Evolutionary conservation across 2,329 filamentous ascomycete genomes (phyloP).

Genomic region (Talaromyces sp.): DNA sequence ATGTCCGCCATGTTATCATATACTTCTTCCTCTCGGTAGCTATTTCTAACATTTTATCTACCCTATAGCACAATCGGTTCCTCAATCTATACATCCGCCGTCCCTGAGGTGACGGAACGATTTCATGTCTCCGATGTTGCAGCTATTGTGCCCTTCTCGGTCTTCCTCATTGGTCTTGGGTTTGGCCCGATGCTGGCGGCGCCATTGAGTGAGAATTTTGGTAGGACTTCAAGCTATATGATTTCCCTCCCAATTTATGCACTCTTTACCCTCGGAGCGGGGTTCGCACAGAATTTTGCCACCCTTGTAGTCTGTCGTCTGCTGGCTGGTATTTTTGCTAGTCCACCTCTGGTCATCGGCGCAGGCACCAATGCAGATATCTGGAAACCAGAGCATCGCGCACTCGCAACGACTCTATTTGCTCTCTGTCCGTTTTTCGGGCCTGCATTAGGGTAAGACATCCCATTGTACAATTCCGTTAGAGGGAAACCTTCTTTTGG

Average conservation of each 20-base stretch:
- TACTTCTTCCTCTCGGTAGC: background rate
- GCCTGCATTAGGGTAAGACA: constrained; percentile 1
- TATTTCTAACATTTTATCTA: too few species aligned
- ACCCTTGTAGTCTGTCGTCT: constrained; percentile 58
- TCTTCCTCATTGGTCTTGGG: constrained; percentile 59
- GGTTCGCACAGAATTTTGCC: constrained; percentile 51
- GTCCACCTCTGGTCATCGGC: constrained; percentile 59
- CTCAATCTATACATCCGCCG: constrained; percentile 7
- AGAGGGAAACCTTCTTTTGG: too few species aligned
- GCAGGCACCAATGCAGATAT: constrained; percentile 64
- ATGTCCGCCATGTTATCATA: too few species aligned
- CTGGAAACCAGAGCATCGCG: constrained; percentile 51
- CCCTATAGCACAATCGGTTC: constrained; percentile 1
- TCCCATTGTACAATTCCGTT: too few species aligned
- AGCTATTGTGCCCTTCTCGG: constrained; percentile 34
- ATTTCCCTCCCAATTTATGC: constrained; percentile 54
- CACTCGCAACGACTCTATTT: constrained; percentile 50
- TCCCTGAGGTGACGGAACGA: background rate
- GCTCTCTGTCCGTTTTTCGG: constrained; percentile 36
- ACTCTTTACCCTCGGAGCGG: constrained; percentile 60
- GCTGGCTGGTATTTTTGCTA: constrained; percentile 59
- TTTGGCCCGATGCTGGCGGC: constrained; percentile 57
- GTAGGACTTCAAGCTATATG: constrained; percentile 50
- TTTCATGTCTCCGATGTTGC: constrained; percentile 6
- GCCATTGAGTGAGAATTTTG: constrained; percentile 57